Percentiles rank a stretch among this genome's conserved stretches.
Evolutionary conservation across 225 moss, liverwort and hornwort species (phyloP).

Genomic region (Straminergon stramineum): DNA sequence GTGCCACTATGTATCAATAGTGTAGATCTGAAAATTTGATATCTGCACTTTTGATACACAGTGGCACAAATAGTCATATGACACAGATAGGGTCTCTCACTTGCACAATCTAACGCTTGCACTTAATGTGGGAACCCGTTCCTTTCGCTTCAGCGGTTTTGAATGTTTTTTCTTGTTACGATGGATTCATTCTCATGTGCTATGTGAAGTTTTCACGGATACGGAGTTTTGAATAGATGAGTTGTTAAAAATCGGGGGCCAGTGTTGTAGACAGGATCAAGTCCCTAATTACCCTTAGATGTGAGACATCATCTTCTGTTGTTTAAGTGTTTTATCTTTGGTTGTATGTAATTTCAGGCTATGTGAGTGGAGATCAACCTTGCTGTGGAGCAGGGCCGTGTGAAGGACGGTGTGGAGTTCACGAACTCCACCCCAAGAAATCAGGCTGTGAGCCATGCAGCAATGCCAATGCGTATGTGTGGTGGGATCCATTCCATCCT

Average conservation of each 20-base stretch:
- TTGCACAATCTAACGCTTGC: neutral
- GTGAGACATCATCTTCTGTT: neutral
- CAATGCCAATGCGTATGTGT: constrained; percentile 42
- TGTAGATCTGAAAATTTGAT: neutral
- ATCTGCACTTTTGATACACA: neutral
- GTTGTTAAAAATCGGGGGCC: neutral
- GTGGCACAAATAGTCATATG: neutral
- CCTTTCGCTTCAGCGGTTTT: neutral
- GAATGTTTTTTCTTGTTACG: neutral
- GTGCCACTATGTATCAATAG: neutral
- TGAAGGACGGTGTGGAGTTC: constrained; percentile 27
- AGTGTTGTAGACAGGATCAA: neutral
- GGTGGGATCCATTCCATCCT: constrained; percentile 78
- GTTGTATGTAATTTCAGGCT: constrained; percentile 19
- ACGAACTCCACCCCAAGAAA: neutral
- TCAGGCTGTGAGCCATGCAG: constrained; percentile 28
- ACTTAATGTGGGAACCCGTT: neutral
- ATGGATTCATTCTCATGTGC: neutral
- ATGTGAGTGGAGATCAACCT: constrained; percentile 26
- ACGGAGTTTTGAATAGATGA: neutral
- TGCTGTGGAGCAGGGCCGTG: constrained; percentile 60
- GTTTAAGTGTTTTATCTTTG: neutral
- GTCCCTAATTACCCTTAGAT: neutral
- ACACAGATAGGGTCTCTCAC: neutral
- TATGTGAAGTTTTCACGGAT: neutral